Evolutionary conservation across 441 rosid genomes (phyloP).

Genomic region (Bruguiera hainesii): DNA sequence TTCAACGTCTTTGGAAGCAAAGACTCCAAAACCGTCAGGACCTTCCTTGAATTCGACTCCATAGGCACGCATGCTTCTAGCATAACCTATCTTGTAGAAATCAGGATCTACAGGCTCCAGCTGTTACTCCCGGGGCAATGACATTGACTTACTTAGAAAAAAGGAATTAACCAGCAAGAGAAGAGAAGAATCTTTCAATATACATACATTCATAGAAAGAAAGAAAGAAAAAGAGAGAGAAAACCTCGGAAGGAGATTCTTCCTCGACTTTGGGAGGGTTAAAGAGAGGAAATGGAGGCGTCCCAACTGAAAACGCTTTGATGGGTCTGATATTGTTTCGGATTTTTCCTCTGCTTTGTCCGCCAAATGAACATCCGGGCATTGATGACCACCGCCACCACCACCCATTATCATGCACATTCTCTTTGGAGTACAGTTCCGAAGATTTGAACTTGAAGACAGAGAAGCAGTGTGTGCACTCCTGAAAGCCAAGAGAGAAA

Average conservation of each 20-base stretch:
- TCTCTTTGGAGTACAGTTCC: constrained; percentile 17
- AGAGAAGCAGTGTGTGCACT: neutral
- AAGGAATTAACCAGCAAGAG: neutral
- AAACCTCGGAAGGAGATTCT: constrained; percentile 37
- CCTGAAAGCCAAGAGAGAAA: neutral
- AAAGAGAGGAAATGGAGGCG: constrained; percentile 43
- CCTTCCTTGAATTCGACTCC: constrained; percentile 91
- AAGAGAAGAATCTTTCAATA: neutral
- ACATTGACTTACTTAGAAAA: neutral
- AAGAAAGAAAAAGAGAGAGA: neutral
- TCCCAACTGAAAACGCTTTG: constrained; percentile 31
- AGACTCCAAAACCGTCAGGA: constrained; percentile 84
- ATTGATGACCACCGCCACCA: constrained; percentile 16
- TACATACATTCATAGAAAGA: neutral
- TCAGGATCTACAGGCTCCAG: constrained; percentile 85
- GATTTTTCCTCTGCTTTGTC: constrained; percentile 19
- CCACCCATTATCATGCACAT: neutral
- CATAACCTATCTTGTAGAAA: constrained; percentile 88
- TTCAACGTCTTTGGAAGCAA: constrained; percentile 82
- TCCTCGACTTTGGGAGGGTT: constrained; percentile 31
- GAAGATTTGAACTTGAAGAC: neutral
- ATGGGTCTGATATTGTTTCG: constrained; percentile 22
- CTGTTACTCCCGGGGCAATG: neutral
- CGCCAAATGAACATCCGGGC: constrained; percentile 21
- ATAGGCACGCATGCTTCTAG: constrained; percentile 77